Evolutionary conservation across 805 yeast genomes (phyloP), one percentile per base, ranked within the genome.

Genomic region (Brettanomyces sp.): DNA sequence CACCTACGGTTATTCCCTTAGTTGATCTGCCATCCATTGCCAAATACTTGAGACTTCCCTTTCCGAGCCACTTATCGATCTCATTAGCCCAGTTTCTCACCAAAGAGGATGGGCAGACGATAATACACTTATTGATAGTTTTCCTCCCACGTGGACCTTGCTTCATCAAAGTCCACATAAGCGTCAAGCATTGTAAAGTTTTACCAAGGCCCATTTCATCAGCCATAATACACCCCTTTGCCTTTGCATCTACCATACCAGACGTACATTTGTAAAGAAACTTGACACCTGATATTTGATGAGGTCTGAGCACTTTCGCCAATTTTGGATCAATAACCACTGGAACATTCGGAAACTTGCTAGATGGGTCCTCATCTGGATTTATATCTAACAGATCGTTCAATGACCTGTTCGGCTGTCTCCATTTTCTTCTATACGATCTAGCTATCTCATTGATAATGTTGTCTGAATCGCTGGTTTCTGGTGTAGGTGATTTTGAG

Each of bases 181-280:
- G 69, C 0, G 96, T 73, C 33, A 91, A 74, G 62, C 98, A 91
- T 68, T 91, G 99, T 58, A 91, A 90, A 0, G 99, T 91, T 61
- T 91, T 91, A 60, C 99, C 99, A 47, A 91, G 73, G 47, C 99
- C 99, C 99, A 91, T 91, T 67, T 91, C 99, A 68, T 91, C 98
- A 2, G 99, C 99, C 98, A 91, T 91, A 43, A 91, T 91, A 59
- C 97, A 91, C 3, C 99, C 99, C 57, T 84, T 79, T 0, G 97
- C 97, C 33, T 83, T 72, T 6, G 87, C 76, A 59, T 84, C 88
- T 25, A 82, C 76, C 33, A 90, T 65, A 0, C 99, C 99, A 1
- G 96, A 76, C 0, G 95, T 88, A 64, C 99, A 91, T 46, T 90
- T 68, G 57, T 89, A 93, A 47, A 93, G 66, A 60, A 93, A 93